Conservation (phyloP, 495 filamentous ascomycete species). For the Pseudoneurospora amorphoporcata region DNA sequence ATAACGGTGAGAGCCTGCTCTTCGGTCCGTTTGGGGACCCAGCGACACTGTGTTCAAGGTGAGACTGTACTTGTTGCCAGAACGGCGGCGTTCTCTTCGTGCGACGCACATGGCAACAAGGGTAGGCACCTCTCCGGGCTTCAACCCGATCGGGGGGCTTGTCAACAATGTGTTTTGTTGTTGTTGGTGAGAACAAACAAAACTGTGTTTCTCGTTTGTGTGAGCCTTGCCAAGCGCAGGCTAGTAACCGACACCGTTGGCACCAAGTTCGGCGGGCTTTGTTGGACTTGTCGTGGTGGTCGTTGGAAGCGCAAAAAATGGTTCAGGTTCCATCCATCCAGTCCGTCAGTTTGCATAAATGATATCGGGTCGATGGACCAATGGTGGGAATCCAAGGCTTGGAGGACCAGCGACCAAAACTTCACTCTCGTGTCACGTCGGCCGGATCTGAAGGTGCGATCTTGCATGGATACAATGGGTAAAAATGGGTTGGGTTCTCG, state of each 20-base stretch:
- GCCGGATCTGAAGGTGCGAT: neutral
- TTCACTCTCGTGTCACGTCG: neutral
- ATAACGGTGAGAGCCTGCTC: neutral
- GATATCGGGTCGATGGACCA: neutral
- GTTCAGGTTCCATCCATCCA: neutral
- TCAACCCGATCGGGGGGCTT: neutral
- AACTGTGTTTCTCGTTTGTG: neutral
- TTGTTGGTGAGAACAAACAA: neutral
- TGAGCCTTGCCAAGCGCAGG: neutral
- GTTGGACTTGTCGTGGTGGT: neutral
- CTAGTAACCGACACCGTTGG: neutral
- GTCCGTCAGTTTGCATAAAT: neutral
- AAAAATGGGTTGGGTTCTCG: neutral
- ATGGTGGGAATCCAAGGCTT: neutral
- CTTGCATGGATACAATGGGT: neutral
- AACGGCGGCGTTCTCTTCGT: neutral
- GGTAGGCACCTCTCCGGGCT: neutral
- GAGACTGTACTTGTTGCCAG: neutral
- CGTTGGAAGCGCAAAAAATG: neutral
- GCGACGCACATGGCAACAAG: neutral
- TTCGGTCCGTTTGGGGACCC: neutral
- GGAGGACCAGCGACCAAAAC: neutral
- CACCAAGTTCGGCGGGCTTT: neutral
- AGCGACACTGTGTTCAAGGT: neutral
- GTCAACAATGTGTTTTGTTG: neutral